Evolutionary conservation across 2,329 filamentous ascomycete species (phyloP).

Genomic region (Sporothrix pseudoabietina): DNA sequence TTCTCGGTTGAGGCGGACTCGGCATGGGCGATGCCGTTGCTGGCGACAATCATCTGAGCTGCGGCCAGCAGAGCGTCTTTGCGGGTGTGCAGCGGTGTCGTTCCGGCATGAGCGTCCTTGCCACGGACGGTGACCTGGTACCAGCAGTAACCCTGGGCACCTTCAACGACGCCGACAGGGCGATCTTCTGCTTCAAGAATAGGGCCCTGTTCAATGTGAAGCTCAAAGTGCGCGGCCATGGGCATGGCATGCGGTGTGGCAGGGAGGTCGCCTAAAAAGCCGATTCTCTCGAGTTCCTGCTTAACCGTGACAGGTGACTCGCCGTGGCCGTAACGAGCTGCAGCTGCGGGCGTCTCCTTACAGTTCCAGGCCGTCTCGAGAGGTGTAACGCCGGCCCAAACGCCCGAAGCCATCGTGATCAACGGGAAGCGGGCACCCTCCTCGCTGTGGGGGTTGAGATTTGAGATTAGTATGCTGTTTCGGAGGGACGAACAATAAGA

Average conservation of each 20-base stretch:
- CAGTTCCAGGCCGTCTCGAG: slow-evolving; percentile 62
- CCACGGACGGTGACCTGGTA: slow-evolving; percentile 67
- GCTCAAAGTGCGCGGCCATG: slow-evolving; percentile 76
- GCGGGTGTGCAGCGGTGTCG: slow-evolving; percentile 56
- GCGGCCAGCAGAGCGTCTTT: slow-evolving; percentile 41
- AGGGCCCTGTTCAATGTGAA: slow-evolving; percentile 84
- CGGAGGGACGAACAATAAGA: too few relatives aligned
- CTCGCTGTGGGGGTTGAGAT: slow-evolving; percentile 55
- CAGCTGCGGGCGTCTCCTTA: slow-evolving; percentile 54
- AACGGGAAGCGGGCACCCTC: slow-evolving; percentile 79
- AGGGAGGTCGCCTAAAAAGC: slow-evolving; percentile 64
- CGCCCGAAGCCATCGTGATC: slow-evolving; percentile 72
- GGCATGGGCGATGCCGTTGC: slow-evolving; percentile 37
- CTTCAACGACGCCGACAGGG: slow-evolving; percentile 69
- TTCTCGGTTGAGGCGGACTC: slow-evolving; percentile 9
- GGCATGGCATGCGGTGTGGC: slow-evolving; percentile 62
- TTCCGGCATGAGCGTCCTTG: slow-evolving; percentile 72
- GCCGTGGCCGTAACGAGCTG: slow-evolving; percentile 35
- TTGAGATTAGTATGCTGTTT: too few relatives aligned
- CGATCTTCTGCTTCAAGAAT: slow-evolving; percentile 66
- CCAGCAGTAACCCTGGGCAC: slow-evolving; percentile 76
- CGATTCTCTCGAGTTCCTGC: slow-evolving; percentile 68
- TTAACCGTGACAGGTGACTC: slow-evolving; percentile 64
- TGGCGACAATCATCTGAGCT: slow-evolving; percentile 42
- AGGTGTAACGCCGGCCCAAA: slow-evolving; percentile 70